Evolutionary conservation across 2,329 filamentous ascomycete species (phyloP), one percentile per base, ranked within the genome.

Genomic region (Hypoxylon sp.): DNA sequence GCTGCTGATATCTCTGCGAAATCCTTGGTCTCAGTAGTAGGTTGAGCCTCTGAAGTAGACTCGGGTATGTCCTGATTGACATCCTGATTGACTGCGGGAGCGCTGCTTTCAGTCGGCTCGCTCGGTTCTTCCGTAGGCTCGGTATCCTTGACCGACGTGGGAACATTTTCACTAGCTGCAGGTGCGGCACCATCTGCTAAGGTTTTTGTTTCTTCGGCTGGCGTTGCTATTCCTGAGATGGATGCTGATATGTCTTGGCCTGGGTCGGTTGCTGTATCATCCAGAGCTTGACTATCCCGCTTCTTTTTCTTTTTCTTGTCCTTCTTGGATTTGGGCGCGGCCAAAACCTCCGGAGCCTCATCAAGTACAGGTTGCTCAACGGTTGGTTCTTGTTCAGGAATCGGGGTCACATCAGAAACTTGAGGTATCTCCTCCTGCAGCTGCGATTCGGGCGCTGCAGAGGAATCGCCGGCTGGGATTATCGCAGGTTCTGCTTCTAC

Each of bases 261-360:
- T 45, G 48, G 38, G 21, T 29, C 46, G 21, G 51, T 38, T 17
- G 35, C 21, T 10, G n/a, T 15, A 42, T 58, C 52, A n/a, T 68
- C 62, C 4, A 29, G 4, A 31, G 50, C 18, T 17, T 54, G 50
- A 41, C 55, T 60, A 49, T 47, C 45, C 23, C 55, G 59, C 47
- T 60, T 57, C 29, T 67, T 60, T 31, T 67, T 60, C 50, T 66
- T 65, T 41, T 68, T 65, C 54, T 68, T 66, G n/a, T 64, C 62
- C 48, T 66, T 67, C 54, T 68, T 62, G 9, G 67, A 63, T 40
- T 63, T 64, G 23, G 24, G 47, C 24, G 33, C 23, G 24, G 18
- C 20, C 4, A 29, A 15, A 13, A 23, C 26, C 33, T 64, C 59
- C 26, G 21, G n/a, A 15, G 11, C 48, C 20, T 58, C 40, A 7